Conservation (phyloP, 768 basidiomycete genomes). For the Neoboletus magnificus region DNA sequence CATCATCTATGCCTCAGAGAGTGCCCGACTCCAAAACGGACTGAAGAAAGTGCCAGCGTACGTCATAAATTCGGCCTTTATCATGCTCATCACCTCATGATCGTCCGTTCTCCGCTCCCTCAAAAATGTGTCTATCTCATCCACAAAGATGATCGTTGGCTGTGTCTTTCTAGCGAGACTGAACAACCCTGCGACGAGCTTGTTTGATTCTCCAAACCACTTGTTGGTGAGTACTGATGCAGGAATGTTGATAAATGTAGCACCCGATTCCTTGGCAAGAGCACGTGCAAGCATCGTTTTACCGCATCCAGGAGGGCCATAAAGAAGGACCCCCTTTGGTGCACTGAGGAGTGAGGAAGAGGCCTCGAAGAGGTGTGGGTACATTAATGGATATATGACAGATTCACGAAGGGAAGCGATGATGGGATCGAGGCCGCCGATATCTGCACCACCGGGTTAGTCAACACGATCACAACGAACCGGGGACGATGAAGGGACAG, state of each 20-base stretch:
- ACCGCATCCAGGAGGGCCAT: conserved; percentile 96
- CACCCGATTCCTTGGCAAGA: conserved; percentile 93
- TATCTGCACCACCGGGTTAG: conserved; percentile 45
- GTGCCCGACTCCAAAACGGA: conserved; percentile 1
- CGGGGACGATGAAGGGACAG: background rate
- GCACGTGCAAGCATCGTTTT: conserved; percentile 99
- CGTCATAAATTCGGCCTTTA: conserved; percentile 97
- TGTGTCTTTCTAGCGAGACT: conserved; percentile 91
- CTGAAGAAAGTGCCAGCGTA: conserved; percentile 35
- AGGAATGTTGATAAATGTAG: conserved; percentile 91
- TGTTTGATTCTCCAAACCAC: conserved; percentile 91
- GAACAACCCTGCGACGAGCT: conserved; percentile 92
- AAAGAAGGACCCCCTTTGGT: conserved; percentile 94
- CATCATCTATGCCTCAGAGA: background rate
- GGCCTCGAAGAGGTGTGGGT: conserved; percentile 81
- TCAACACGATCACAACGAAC: background rate
- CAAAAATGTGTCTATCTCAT: conserved; percentile 96
- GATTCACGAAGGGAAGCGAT: conserved; percentile 89
- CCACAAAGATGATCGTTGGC: conserved; percentile 96
- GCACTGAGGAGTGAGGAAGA: conserved; percentile 82
- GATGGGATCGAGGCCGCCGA: conserved; percentile 92
- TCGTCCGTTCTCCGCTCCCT: conserved; percentile 84
- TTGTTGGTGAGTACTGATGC: conserved; percentile 73
- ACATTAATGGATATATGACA: conserved; percentile 91
- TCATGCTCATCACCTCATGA: conserved; percentile 98